Conservation (phyloP, 345 rosid genomes). For the Eucalyptus shirleyi region DNA sequence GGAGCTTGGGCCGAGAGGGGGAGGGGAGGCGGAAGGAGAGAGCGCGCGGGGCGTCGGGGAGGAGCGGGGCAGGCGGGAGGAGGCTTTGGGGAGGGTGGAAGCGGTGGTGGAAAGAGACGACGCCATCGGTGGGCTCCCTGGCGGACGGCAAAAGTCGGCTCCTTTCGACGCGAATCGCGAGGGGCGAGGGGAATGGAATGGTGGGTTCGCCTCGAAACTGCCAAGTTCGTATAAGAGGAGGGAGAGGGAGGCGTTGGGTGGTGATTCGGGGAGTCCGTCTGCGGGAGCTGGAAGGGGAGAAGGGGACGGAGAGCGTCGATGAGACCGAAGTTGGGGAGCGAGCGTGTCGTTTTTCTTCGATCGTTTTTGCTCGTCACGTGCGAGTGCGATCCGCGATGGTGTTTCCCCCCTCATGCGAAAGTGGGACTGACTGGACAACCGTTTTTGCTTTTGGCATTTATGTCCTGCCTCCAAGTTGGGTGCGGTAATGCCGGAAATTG, state of each 20-base stretch:
- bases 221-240: background rate
- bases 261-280: background rate
- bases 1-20: constrained; percentile 13
- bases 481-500: background rate
- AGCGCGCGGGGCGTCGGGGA: background rate
- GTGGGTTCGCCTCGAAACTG: background rate
- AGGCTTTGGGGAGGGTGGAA: background rate
- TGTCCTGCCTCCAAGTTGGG: background rate
- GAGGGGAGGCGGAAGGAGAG: constrained; percentile 35
- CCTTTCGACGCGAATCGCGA: background rate
- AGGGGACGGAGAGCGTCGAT: background rate
- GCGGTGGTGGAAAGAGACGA: background rate
- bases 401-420: background rate
- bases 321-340: background rate
- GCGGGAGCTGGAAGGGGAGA: background rate
- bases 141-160: background rate
- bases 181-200: background rate
- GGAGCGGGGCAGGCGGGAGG: background rate
- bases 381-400: background rate
- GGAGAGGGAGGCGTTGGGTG: background rate
- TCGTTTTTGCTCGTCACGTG: background rate
- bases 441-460: background rate
- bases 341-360: background rate
- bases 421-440: background rate
- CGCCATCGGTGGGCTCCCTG: background rate